Conservation (phyloP, 108 stramenopile species). For the Fistulifera pelliculosa region DNA sequence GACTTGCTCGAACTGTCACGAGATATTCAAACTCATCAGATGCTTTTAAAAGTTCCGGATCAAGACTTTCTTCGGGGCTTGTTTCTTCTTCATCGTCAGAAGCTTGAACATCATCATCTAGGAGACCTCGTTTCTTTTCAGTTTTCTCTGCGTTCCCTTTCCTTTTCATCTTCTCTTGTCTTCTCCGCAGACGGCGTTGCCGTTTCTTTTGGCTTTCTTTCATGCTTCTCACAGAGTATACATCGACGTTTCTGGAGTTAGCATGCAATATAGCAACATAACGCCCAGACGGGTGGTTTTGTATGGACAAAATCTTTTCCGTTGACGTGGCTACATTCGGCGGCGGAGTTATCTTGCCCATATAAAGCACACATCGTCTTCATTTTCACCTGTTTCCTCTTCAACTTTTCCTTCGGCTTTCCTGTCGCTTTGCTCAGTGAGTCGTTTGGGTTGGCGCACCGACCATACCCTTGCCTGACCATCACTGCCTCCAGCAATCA, state of each 20-base stretch:
- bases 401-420: not conserved
- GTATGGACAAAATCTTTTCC: constrained; percentile 57
- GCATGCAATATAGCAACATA: constrained; percentile 66
- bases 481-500: constrained; percentile 86
- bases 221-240: constrained; percentile 62
- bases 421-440: constrained; percentile 1
- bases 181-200: constrained; percentile 63
- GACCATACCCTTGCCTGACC: constrained; percentile 84
- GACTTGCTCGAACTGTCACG: constrained; percentile 63
- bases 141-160: constrained; percentile 13
- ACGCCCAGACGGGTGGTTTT: constrained; percentile 63
- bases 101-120: constrained; percentile 70
- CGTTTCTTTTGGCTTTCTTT: constrained; percentile 75
- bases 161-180: constrained; percentile 58
- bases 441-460: constrained; percentile 23
- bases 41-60: constrained; percentile 59
- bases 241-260: constrained; percentile 67
- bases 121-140: constrained; percentile 54
- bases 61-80: constrained; percentile 11
- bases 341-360: constrained; percentile 59
- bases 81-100: constrained; percentile 41
- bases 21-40: constrained; percentile 89
- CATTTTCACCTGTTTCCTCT: not conserved
- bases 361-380: constrained; percentile 61
- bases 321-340: constrained; percentile 45